Evolutionary conservation across 768 basidiomycete species (phyloP).

Genomic region (Leccinum ochraceum): DNA sequence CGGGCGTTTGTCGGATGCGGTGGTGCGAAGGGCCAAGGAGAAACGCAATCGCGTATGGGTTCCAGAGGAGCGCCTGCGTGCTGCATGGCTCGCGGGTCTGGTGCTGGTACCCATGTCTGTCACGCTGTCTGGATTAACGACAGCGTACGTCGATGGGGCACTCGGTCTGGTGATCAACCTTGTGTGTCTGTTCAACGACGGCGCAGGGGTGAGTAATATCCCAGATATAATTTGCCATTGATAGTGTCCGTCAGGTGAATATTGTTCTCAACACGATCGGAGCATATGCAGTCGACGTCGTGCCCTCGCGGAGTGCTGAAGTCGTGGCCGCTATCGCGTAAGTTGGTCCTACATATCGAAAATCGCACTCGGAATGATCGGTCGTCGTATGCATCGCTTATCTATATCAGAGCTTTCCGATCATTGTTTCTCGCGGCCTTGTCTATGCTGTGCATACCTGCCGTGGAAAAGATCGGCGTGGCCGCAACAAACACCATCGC

Average conservation of each 20-base stretch:
- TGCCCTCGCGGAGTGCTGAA: conserved; percentile 64
- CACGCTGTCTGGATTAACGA: conserved; percentile 48
- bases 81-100: conserved; percentile 45
- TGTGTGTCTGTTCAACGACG: conserved; percentile 60
- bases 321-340: conserved; percentile 57
- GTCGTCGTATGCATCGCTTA: neutral
- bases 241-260: conserved; percentile 45
- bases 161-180: conserved; percentile 54
- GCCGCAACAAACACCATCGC: conserved; percentile 47
- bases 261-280: conserved; percentile 54
- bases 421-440: conserved; percentile 21
- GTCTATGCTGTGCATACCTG: conserved; percentile 32
- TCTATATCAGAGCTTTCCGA: conserved; percentile 20
- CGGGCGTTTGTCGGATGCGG: conserved; percentile 57
- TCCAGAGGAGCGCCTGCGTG: conserved; percentile 69
- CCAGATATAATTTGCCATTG: neutral
- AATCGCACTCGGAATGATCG: neutral
- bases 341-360: conserved; percentile 20
- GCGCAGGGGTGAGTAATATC: conserved; percentile 52
- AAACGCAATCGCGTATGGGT: conserved; percentile 57
- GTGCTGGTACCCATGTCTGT: conserved; percentile 57
- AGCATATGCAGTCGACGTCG: conserved; percentile 60
- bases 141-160: conserved; percentile 48
- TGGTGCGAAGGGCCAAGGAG: conserved; percentile 49
- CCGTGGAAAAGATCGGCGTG: conserved; percentile 55